phyloP scores from a whole-genome alignment of 2,329 filamentous ascomycete species.

The Talaromyces sp. region DNA sequence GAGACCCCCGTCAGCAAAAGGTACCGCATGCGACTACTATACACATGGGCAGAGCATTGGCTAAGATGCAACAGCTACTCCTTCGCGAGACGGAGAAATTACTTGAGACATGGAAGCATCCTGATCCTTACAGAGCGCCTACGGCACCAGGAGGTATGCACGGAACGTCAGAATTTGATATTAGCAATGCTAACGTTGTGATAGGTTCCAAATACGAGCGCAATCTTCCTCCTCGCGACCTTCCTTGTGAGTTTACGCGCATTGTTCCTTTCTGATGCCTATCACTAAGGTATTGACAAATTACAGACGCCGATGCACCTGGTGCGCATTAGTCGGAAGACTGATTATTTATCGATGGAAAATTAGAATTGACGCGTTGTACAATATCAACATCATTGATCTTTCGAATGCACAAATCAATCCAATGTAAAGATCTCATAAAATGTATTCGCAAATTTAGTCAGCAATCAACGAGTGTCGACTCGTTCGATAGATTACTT shows the following conservation, averaged over 20 bases:
- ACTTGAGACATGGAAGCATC: slow-evolving; percentile 93
- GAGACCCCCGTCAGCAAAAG: slow-evolving; percentile 79
- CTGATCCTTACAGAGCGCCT: slow-evolving; percentile 84
- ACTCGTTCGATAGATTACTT: neutral
- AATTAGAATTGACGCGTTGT: slow-evolving; percentile 6
- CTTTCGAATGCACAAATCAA: neutral
- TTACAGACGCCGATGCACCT: slow-evolving; percentile 33
- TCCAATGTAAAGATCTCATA: too few relatives aligned
- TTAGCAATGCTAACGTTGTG: neutral
- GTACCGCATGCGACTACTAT: slow-evolving; percentile 47
- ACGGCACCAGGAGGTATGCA: slow-evolving; percentile 84
- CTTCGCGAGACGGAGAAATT: slow-evolving; percentile 84
- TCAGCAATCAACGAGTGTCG: neutral
- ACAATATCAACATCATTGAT: neutral
- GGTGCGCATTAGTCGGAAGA: slow-evolving; percentile 23
- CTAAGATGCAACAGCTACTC: slow-evolving; percentile 57
- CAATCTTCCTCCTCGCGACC: slow-evolving; percentile 75
- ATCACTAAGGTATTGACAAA: slow-evolving; percentile 29
- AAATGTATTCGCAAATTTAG: neutral
- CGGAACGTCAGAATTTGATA: neutral
- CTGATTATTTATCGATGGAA: neutral
- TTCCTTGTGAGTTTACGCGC: slow-evolving; percentile 60
- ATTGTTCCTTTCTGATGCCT: neutral
- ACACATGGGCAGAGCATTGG: neutral
- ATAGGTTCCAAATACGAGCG: slow-evolving; percentile 92